Percentiles rank a stretch among this genome's conserved stretches.
These are phyloP conservation scores for Pichia sp. DNA, from an alignment of 1,139 yeast species.

Conservation along the genomic window DNA sequence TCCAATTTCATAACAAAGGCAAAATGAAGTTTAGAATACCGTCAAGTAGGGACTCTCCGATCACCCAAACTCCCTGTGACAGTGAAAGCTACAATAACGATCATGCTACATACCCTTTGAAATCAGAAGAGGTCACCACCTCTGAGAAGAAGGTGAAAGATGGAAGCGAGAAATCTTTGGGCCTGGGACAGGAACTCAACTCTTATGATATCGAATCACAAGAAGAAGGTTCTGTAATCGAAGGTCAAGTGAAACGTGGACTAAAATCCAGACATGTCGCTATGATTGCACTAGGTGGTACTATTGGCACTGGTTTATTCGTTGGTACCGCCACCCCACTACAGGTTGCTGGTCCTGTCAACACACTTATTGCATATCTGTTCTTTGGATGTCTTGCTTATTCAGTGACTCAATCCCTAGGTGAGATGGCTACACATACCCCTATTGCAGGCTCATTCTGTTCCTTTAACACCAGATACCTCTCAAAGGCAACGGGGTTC, in stretches of 20 bases:
- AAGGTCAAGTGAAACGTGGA: constrained; percentile 29
- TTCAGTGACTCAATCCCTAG: constrained; percentile 62
- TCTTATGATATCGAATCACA: background rate
- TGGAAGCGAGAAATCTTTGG: too few relatives aligned
- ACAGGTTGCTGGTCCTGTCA: constrained; percentile 57
- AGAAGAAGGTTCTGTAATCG: constrained; percentile 14
- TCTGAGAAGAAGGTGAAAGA: too few relatives aligned
- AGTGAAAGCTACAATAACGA: too few relatives aligned
- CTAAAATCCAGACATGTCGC: constrained; percentile 55
- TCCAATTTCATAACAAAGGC: too few relatives aligned
- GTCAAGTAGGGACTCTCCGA: too few relatives aligned
- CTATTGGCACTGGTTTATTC: constrained; percentile 68
- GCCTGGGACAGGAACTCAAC: too few relatives aligned
- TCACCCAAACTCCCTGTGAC: too few relatives aligned
- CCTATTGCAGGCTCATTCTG: constrained; percentile 68
- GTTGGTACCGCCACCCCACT: constrained; percentile 50
- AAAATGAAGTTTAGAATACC: too few relatives aligned
- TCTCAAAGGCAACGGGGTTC: constrained; percentile 67
- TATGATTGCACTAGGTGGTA: constrained; percentile 65
- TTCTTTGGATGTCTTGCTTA: constrained; percentile 62
- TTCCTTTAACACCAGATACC: constrained; percentile 50
- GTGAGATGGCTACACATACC: constrained; percentile 74
- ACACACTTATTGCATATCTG: constrained; percentile 53
- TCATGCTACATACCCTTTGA: background rate
- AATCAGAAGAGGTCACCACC: background rate